Base-by-base conservation (phyloP, 2,329 filamentous ascomycete genomes). In the Aspergillus transmontanensis region DNA sequence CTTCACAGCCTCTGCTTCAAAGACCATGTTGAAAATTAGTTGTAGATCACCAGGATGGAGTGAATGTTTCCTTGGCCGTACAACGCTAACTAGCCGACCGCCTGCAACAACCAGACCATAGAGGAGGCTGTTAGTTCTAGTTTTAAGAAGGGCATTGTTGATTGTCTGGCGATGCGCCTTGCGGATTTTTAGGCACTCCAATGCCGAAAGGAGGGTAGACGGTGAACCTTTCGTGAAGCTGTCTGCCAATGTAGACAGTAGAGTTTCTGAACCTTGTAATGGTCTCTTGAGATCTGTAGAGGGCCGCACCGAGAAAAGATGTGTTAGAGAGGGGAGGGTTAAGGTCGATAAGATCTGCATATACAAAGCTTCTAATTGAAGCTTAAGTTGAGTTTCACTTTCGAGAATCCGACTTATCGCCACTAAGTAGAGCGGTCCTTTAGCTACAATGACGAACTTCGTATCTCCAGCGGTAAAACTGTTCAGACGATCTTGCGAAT, bases 21-120 rank as follows among this genome's bases (percentile, higher is more conserved):
- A 99, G 2, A 99, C 87, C 96, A 99, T 99, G 75, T 98, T 98
- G 84, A 99, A 99, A 64, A 99, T 94, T 53, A 99, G 86, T 73
- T 97, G 94, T 28, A 99, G 84, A 75, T 99, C 95, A 66, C 94
- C 94, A 0, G 96, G 95, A 71, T 99, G 96, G 2, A 99, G 84
- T 0, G 94, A 97, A 77, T 99, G 95, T 62, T 95, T 92, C 70
- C 96, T 94, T 6, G 96, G 96, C 43, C 95, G 86, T 19, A 98
- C 91, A 43, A 99, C 96, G 74, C 94, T 97, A 68, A 99, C 95
- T 6, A 99, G 89, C 72, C 91, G 90, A 6, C 94, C 94, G 14
- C 94, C 93, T 5, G 95, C 95, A 19, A 97, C 94, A 64, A 99
- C 90, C 14, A 99, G 85, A 1, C 95, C 95, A 70, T 99, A 99